phyloP scores from a whole-genome alignment of 1,284 basidiomycete species.

The Moniliella sp. region DNA sequence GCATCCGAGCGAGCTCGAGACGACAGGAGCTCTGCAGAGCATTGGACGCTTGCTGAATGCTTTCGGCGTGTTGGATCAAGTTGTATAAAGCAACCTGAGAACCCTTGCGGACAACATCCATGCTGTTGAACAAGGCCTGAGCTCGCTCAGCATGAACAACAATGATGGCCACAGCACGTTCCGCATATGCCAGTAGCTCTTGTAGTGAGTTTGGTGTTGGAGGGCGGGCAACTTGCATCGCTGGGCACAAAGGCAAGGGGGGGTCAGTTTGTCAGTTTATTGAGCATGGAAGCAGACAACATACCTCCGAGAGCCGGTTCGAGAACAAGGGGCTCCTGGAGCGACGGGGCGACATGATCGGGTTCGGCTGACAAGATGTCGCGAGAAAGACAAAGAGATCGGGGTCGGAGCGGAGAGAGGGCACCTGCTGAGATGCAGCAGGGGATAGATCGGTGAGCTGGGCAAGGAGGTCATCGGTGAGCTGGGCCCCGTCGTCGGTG shows the following conservation, averaged over 20 bases:
- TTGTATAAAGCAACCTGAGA: conserved; percentile 20
- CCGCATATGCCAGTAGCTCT: conserved; percentile 15
- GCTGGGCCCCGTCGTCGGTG: conserved; percentile 21
- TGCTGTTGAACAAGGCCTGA: conserved; percentile 6
- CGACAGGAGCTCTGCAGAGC: conserved; percentile 11
- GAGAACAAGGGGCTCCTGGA: conserved; percentile 9
- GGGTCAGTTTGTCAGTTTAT: not conserved
- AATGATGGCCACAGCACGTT: conserved; percentile 3
- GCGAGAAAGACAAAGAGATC: too few species aligned
- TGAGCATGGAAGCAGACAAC: not conserved
- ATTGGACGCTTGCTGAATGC: conserved; percentile 11
- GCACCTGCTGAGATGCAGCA: not conserved
- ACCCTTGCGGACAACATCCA: conserved; percentile 16
- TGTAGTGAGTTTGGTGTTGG: conserved; percentile 16
- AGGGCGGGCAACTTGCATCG: conserved; percentile 10
- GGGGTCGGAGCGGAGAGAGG: not conserved
- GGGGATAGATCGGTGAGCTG: conserved; percentile 1
- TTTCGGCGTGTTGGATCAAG: conserved; percentile 17
- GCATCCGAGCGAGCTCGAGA: conserved; percentile 19
- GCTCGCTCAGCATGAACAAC: conserved; percentile 3
- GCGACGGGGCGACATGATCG: conserved; percentile 13
- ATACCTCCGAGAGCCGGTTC: conserved; percentile 3
- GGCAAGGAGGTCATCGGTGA: conserved; percentile 10
- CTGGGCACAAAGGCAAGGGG: conserved; percentile 1
- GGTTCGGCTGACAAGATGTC: conserved; percentile 20